A percentile compares a stretch with the other conserved stretches of the same genome.
These are phyloP conservation scores for Cyclocybe aegerita DNA, from an alignment of 768 basidiomycete species.

Conservation along the genomic window DNA sequence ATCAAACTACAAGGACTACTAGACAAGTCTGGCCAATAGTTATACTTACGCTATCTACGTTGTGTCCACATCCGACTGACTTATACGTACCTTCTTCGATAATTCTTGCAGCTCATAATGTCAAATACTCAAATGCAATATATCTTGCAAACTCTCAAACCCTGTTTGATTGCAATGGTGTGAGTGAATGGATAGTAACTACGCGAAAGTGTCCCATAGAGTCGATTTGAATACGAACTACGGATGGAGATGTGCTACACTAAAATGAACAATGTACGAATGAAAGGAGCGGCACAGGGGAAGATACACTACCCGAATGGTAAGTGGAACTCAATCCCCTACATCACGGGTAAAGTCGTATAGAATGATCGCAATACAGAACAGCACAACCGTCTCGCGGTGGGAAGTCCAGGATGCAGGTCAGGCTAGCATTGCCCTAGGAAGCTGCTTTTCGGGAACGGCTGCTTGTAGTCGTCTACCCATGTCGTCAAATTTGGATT, in stretches of 20 bases:
- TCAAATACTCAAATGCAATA: background rate
- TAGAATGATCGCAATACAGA: background rate
- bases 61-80: background rate
- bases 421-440: slow-evolving; percentile 53
- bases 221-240: background rate
- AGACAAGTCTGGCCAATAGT: background rate
- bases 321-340: background rate
- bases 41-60: background rate
- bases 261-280: too few relatives aligned
- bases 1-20: slow-evolving; percentile 55
- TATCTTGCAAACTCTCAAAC: slow-evolving; percentile 2
- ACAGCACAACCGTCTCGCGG: too few relatives aligned
- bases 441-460: slow-evolving; percentile 68
- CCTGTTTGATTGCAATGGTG: slow-evolving; percentile 1
- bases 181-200: background rate
- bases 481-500: slow-evolving; percentile 83
- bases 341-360: background rate
- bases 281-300: too few relatives aligned
- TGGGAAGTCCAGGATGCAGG: background rate
- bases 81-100: background rate
- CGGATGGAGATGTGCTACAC: too few relatives aligned
- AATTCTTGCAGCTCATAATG: background rate
- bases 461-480: slow-evolving; percentile 59
- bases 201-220: background rate
- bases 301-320: background rate